Evolutionary conservation across 208 protist species (phyloP).

Genomic region (Leishmania gerbilli): DNA sequence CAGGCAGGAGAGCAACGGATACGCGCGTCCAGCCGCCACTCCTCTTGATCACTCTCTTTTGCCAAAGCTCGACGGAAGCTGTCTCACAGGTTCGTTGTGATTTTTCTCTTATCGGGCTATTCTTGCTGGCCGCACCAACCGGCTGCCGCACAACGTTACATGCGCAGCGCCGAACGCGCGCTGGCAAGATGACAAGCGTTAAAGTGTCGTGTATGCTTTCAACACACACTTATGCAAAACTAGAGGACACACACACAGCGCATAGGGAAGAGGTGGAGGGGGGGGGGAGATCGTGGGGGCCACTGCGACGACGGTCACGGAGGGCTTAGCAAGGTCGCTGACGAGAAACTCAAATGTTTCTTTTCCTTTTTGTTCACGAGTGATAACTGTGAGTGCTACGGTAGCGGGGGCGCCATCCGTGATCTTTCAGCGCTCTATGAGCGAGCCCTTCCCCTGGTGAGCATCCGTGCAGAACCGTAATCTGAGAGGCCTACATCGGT

Average conservation of each 20-base stretch:
- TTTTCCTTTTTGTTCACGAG: too few relatives aligned
- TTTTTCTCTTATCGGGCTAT: neutral
- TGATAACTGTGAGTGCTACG: too few relatives aligned
- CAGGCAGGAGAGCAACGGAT: neutral
- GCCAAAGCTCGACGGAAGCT: neutral
- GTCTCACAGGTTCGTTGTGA: neutral
- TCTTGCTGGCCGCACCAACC: neutral
- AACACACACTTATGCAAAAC: neutral
- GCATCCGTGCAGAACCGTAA: too few relatives aligned
- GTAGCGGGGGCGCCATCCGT: neutral
- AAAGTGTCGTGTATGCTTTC: neutral
- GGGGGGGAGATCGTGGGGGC: neutral
- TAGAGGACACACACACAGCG: neutral
- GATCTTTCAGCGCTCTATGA: too few relatives aligned
- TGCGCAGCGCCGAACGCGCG: neutral
- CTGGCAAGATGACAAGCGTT: neutral
- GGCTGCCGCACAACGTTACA: neutral
- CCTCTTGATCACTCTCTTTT: neutral
- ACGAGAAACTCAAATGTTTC: neutral
- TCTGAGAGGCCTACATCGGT: too few relatives aligned
- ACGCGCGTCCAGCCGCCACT: neutral
- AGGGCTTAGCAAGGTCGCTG: neutral
- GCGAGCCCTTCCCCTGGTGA: too few relatives aligned
- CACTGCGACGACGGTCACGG: neutral
- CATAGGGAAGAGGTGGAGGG: neutral